Base-by-base conservation (phyloP, 257 asterid species). In the Catharanthus roseus region DNA sequence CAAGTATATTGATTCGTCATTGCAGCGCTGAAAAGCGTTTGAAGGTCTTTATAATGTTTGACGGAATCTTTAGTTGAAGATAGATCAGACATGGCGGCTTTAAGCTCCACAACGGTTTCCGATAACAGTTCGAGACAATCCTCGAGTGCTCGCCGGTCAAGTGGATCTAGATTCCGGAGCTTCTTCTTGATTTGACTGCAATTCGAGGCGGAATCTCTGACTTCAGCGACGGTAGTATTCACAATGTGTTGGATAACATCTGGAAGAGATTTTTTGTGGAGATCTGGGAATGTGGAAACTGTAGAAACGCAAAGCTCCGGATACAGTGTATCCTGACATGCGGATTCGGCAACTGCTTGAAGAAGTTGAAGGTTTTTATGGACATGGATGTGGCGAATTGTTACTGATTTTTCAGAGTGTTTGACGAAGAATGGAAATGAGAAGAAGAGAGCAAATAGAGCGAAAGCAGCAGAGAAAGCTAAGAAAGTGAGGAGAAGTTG, bases 1-100 rank as follows among this genome's bases (percentile, higher is more conserved):
- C 99, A 95, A 29, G 97, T 95, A 84, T 77, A 64, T 85, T 91
- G 97, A 60, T 91, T 91, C 13, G 97, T 95, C 96, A 95, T 95
- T 24, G 95, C 93, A 61, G 86, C 99, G 77, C 97, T 91, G 69
- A 95, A 85, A 19, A 95, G 86, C 33, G 97, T 91, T 72, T 83
- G 88, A 29, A 95, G 42, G 31, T 90, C 92, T 77, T 76, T 78
- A 75, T 82, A 87, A 75, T 81, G 83, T 26, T 72, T 72, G 6
- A 74, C 75, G 61, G 85, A 72, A 18, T 92, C 69, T 1, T 55
- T 60, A 38, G 71, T 31, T 0, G 82, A 67, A 18, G 87, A 67
- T 11, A 89, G 82, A 26, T 88, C 93, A 24, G 79, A 9, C 31
- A 85, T 74, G 57, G 84, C 82, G 0, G 42, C 57, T 10, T 42